Evolutionary conservation across 2,329 filamentous ascomycete species (phyloP), one percentile per base, ranked within the genome.

Genomic region (Iodosphaeria phyllophila): DNA sequence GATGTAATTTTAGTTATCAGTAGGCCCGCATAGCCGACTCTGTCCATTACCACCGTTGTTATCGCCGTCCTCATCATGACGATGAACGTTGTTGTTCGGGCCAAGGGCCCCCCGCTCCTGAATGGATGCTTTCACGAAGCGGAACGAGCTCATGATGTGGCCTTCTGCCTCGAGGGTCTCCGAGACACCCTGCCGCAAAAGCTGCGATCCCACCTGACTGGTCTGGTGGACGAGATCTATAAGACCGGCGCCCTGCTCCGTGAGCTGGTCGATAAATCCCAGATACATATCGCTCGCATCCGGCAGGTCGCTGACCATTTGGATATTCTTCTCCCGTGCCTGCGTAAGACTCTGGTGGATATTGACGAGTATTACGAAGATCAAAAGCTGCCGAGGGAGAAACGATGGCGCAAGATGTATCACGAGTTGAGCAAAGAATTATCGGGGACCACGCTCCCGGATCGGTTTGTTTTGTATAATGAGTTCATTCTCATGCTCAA

Each of bases 331-430:
- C 47, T 73, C 3, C 66, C 66, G 1, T 67, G 64, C 28, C 45
- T 72, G 11, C 52, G 50, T 26, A 54, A 49, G 28, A 60, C 59
- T 1, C 41, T 73, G 10, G 42, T 51, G 20, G 64, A 70, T 31
- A 70, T 73, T 33, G 54, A 44, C 20, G 32, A 30, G 6, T 56
- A 56, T 40, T 59, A 65, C 35, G 55, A 65, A 17, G 58, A 70
- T 36, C 54, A 49, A 18, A 50, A 49, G 4, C 33, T 58, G 20
- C 47, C 51, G 11, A 56, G 54, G 27, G 52, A 59, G 31, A 46
- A 52, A 18, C 54, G 64, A 27, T 73, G 68, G 67, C 53, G 56
- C 20, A 55, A 53, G 34, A 70, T 72, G 63, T 66, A 60, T 37
- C 54, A 68, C 39, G 44, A 48, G 5, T 55, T 72, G 54, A 54